Evolutionary conservation across 2,329 filamentous ascomycete species (phyloP).

Genomic region (Trichoderma koningii): DNA sequence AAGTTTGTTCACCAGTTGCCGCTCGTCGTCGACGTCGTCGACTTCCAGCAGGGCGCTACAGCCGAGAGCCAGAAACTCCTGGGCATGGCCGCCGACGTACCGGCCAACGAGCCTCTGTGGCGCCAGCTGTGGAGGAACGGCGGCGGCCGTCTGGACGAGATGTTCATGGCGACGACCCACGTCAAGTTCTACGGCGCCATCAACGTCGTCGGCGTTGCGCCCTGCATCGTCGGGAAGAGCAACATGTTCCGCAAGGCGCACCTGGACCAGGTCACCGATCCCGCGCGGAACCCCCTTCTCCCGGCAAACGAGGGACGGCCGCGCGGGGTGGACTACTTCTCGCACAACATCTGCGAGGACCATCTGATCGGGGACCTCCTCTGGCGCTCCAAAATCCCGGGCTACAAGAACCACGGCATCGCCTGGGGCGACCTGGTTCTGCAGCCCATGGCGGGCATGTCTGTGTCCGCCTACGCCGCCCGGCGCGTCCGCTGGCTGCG

Average conservation of each 20-base stretch:
- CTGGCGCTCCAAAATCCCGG: constrained; percentile 69
- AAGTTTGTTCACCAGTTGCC: constrained; percentile 97
- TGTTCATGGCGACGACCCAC: constrained; percentile 91
- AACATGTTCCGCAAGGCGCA: constrained; percentile 98
- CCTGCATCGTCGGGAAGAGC: constrained; percentile 94
- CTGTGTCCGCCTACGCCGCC: constrained; percentile 72
- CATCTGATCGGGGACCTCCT: constrained; percentile 91
- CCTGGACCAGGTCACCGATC: constrained; percentile 70
- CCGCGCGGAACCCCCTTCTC: constrained; percentile 49
- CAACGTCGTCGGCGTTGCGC: constrained; percentile 86
- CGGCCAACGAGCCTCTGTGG: constrained; percentile 31
- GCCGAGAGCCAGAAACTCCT: constrained; percentile 38
- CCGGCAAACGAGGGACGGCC: constrained; percentile 47
- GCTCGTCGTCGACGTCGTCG: constrained; percentile 73
- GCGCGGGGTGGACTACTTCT: constrained; percentile 86
- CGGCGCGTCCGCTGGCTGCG: constrained; percentile 87
- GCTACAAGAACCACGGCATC: constrained; percentile 77
- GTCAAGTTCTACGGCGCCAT: constrained; percentile 98
- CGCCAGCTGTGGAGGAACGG: constrained; percentile 47
- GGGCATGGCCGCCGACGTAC: constrained; percentile 39
- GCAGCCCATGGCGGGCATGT: constrained; percentile 85
- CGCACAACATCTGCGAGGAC: constrained; percentile 95
- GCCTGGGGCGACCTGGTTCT: constrained; percentile 84
- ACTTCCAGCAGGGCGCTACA: constrained; percentile 33
- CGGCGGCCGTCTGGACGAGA: constrained; percentile 86